Conservation (phyloP, 2,329 filamentous ascomycete genomes). For the Aspergillus sp. region DNA sequence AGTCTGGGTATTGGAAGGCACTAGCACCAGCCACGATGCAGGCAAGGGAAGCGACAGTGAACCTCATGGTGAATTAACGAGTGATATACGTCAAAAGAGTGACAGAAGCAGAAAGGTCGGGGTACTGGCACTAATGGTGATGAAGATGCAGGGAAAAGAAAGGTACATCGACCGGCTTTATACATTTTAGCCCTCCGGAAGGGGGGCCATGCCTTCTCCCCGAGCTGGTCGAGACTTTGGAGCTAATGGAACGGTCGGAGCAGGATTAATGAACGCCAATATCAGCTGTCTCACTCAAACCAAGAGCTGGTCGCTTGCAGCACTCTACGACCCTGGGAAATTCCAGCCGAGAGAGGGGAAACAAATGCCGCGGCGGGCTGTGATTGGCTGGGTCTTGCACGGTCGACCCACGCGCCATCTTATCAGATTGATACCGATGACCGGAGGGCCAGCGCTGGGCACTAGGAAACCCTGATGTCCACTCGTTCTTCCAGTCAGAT, state of each 20-base stretch:
- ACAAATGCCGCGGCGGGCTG: not conserved
- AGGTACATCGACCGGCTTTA: not conserved
- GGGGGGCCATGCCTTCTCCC: not conserved
- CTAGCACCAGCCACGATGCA: not conserved
- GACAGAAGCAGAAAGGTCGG: not conserved
- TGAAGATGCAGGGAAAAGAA: not conserved
- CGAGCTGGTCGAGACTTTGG: not conserved
- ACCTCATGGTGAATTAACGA: conserved; percentile 1
- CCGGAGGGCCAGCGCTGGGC: not conserved
- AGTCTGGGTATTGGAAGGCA: conserved; percentile 9
- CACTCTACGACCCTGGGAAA: not conserved
- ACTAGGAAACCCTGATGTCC: not conserved
- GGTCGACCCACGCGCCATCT: conserved; percentile 10
- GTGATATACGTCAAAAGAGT: not conserved
- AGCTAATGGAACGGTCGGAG: not conserved
- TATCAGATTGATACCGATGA: conserved; percentile 16
- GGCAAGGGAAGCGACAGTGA: conserved; percentile 2
- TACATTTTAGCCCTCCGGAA: conserved; percentile 2
- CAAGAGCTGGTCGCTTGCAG: not conserved
- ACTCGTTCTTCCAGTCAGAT: conserved; percentile 6
- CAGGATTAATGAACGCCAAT: not conserved
- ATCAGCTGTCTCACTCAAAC: conserved; percentile 2
- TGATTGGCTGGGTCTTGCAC: not conserved
- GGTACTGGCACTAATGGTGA: not conserved
- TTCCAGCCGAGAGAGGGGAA: not conserved